Conservation (phyloP, 768 basidiomycete genomes). For the Boletus rex-veris region DNA sequence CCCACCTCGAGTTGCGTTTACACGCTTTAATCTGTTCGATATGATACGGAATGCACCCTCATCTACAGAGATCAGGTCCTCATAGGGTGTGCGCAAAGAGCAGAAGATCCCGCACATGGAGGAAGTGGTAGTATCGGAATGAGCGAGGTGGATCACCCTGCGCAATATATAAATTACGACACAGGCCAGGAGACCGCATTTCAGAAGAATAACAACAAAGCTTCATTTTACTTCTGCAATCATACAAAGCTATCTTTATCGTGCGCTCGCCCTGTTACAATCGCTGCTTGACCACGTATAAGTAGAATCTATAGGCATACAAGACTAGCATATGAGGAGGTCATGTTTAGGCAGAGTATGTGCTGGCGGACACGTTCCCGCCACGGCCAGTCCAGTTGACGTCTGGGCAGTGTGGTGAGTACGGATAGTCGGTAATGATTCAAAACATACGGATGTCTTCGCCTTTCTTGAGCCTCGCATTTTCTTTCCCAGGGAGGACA, state of each 20-base stretch:
- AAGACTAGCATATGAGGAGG: not conserved
- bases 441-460: slow-evolving; percentile 80
- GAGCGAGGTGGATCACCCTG: too few relatives aligned
- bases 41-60: slow-evolving; percentile 20
- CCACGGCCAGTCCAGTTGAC: slow-evolving; percentile 99
- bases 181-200: too few relatives aligned
- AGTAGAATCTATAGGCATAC: slow-evolving; percentile 18
- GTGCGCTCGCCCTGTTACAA: slow-evolving; percentile 15
- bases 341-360: slow-evolving; percentile 62
- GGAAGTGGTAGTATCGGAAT: too few relatives aligned
- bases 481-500: slow-evolving; percentile 90
- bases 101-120: slow-evolving; percentile 74
- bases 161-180: too few relatives aligned
- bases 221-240: slow-evolving; percentile 13
- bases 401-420: slow-evolving; percentile 45
- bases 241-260: slow-evolving; percentile 14
- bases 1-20: slow-evolving; percentile 60
- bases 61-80: not conserved
- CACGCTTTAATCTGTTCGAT: slow-evolving; percentile 37
- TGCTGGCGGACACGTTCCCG: slow-evolving; percentile 87
- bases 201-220: not conserved
- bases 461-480: slow-evolving; percentile 70
- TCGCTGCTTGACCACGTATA: slow-evolving; percentile 3
- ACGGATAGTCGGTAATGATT: not conserved
- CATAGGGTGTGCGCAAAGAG: slow-evolving; percentile 30